Conservation (phyloP, 2,329 filamentous ascomycete genomes). For the Hypoxylon sp. region DNA sequence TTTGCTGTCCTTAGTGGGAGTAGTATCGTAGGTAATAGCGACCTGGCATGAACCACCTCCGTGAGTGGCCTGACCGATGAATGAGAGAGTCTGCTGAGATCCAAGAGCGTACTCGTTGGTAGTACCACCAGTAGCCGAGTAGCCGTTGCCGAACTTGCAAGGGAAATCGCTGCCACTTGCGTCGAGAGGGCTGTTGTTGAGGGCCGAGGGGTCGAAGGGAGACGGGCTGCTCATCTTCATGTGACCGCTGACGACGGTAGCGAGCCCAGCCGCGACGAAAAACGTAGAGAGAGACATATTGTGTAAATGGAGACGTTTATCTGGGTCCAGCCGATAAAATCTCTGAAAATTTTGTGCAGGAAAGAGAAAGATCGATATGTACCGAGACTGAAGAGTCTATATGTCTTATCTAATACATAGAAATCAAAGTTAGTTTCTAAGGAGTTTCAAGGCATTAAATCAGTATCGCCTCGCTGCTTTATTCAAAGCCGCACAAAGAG, state of each 20-base stretch:
- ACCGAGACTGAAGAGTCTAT: slow-evolving; percentile 43
- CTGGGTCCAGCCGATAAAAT: slow-evolving; percentile 60
- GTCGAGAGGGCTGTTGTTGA: slow-evolving; percentile 75
- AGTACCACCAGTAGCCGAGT: slow-evolving; percentile 62
- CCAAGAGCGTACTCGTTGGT: slow-evolving; percentile 76
- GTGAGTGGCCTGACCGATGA: slow-evolving; percentile 82
- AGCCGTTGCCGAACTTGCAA: slow-evolving; percentile 76
- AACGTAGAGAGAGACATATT: slow-evolving; percentile 67
- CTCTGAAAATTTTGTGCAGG: slow-evolving; percentile 39
- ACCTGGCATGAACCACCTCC: slow-evolving; percentile 95
- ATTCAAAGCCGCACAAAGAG: slow-evolving; percentile 22
- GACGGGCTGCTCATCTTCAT: slow-evolving; percentile 79
- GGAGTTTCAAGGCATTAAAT: slow-evolving; percentile 9
- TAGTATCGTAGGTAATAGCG: slow-evolving; percentile 82
- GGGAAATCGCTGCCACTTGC: slow-evolving; percentile 79
- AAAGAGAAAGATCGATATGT: slow-evolving; percentile 46
- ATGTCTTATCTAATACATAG: slow-evolving; percentile 25
- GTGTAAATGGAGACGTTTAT: slow-evolving; percentile 57
- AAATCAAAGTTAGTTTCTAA: slow-evolving; percentile 21
- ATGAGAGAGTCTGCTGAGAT: slow-evolving; percentile 71
- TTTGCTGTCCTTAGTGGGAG: slow-evolving; percentile 74
- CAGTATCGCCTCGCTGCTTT: slow-evolving; percentile 13
- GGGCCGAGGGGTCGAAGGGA: slow-evolving; percentile 66
- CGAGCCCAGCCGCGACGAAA: slow-evolving; percentile 69
- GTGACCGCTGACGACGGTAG: slow-evolving; percentile 77